Conservation (phyloP, 2,329 filamentous ascomycete genomes). For the Phyllachora maydis region DNA sequence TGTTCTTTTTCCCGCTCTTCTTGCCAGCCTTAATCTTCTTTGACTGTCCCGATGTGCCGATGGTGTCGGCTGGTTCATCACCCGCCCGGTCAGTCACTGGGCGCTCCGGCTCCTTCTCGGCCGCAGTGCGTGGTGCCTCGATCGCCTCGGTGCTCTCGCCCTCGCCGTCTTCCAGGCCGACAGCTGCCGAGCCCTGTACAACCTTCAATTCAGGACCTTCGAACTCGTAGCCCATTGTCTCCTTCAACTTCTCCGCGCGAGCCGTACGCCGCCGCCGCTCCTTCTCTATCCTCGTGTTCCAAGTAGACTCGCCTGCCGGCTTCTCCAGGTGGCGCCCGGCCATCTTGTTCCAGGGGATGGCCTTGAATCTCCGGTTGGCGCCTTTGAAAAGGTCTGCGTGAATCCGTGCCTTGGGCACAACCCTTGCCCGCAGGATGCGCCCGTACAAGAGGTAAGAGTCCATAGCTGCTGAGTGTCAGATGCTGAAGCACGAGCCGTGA, state of each 20-base stretch:
- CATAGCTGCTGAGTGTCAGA: too few species aligned
- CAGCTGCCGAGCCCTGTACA: constrained; percentile 12
- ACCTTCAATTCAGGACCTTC: constrained; percentile 51
- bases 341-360: constrained; percentile 72
- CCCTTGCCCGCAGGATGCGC: constrained; percentile 76
- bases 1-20: constrained; percentile 4
- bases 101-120: constrained; percentile 11
- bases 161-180: constrained; percentile 10
- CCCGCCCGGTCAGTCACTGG: constrained; percentile 13
- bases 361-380: constrained; percentile 77
- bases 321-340: constrained; percentile 55
- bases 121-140: constrained; percentile 11
- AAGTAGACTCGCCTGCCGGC: constrained; percentile 53
- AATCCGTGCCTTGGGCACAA: constrained; percentile 55
- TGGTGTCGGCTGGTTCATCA: constrained; percentile 9
- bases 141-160: constrained; percentile 16
- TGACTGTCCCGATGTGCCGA: too few species aligned
- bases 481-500: too few species aligned
- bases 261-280: constrained; percentile 50
- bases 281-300: constrained; percentile 53
- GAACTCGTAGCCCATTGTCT: constrained; percentile 70
- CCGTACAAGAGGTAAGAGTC: constrained; percentile 92
- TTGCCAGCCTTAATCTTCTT: constrained; percentile 10
- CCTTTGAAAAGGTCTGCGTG: constrained; percentile 76
- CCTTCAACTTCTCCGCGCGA: constrained; percentile 57